Evolutionary conservation across 495 filamentous ascomycete genomes (phyloP).

Genomic region (Neurospora africana): DNA sequence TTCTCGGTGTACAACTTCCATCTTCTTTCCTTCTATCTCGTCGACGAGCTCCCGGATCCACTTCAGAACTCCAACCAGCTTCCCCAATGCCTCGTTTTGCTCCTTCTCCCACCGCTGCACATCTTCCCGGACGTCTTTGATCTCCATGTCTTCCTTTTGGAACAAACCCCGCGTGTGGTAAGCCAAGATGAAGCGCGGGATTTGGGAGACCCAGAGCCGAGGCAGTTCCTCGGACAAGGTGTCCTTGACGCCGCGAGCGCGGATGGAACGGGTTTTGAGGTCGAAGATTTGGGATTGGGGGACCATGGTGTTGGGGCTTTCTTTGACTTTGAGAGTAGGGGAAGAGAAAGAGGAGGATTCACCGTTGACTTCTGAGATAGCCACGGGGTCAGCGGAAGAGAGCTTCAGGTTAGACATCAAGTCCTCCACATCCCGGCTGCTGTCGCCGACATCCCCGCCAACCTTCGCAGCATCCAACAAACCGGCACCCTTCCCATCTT

Average conservation of each 20-base stretch:
- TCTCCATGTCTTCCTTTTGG: conserved; percentile 28
- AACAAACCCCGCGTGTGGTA: conserved; percentile 48
- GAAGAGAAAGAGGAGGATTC: not conserved
- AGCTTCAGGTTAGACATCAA: not conserved
- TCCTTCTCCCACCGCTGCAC: conserved; percentile 43
- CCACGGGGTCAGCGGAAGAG: not conserved
- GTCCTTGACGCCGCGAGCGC: conserved; percentile 10
- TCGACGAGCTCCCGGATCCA: not conserved
- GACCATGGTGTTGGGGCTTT: conserved; percentile 8
- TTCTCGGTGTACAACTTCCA: not conserved
- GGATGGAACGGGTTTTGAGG: conserved; percentile 51
- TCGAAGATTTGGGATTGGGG: conserved; percentile 49
- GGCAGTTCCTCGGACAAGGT: conserved; percentile 36
- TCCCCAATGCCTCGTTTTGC: conserved; percentile 28
- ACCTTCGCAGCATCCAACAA: not conserved
- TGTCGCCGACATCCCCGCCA: not conserved
- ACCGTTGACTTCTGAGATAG: not conserved
- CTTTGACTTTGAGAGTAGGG: not conserved
- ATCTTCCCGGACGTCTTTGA: conserved; percentile 33
- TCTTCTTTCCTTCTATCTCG: not conserved
- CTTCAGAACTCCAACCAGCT: conserved; percentile 29
- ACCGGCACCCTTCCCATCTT: not conserved
- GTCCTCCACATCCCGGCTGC: not conserved
- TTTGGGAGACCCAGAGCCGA: conserved; percentile 51
- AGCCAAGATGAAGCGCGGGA: conserved; percentile 51